Evolutionary conservation across 2,329 filamentous ascomycete species (phyloP).

Genomic region (Diaporthe longicolla): DNA sequence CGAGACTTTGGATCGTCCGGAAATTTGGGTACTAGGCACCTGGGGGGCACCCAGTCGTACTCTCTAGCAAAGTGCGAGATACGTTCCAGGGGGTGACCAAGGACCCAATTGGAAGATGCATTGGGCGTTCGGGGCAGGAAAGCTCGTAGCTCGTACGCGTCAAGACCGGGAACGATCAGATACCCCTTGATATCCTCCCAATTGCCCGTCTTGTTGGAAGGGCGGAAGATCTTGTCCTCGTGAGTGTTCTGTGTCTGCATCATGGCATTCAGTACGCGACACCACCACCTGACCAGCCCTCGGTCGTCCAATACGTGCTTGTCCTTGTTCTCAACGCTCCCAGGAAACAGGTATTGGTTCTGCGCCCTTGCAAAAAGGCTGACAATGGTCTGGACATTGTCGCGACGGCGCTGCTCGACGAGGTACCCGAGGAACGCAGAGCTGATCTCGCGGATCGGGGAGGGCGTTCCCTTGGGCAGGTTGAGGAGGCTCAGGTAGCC

Average conservation of each 20-base stretch:
- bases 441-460: conserved; percentile 81
- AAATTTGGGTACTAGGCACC: conserved; percentile 89
- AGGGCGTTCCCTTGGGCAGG: conserved; percentile 73
- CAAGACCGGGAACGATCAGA: conserved; percentile 88
- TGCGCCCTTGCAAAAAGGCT: conserved; percentile 95
- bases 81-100: conserved; percentile 78
- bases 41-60: conserved; percentile 75
- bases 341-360: conserved; percentile 94
- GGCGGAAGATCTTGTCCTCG: conserved; percentile 40
- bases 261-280: conserved; percentile 84
- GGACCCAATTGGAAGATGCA: conserved; percentile 73
- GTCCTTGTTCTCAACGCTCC: conserved; percentile 84
- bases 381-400: conserved; percentile 78
- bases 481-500: conserved; percentile 82
- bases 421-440: conserved; percentile 84
- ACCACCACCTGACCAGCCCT: conserved; percentile 96
- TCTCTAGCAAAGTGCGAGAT: conserved; percentile 75
- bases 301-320: conserved; percentile 96
- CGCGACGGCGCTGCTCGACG: conserved; percentile 74
- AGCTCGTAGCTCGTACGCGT: conserved; percentile 82
- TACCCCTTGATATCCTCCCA: conserved; percentile 78
- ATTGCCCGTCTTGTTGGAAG: conserved; percentile 36
- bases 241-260: conserved; percentile 61
- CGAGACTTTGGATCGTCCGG: conserved; percentile 96
- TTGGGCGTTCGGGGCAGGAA: conserved; percentile 75